phyloP scores from a whole-genome alignment of 2,329 filamentous ascomycete genomes.

The Blastomyces silverae region DNA sequence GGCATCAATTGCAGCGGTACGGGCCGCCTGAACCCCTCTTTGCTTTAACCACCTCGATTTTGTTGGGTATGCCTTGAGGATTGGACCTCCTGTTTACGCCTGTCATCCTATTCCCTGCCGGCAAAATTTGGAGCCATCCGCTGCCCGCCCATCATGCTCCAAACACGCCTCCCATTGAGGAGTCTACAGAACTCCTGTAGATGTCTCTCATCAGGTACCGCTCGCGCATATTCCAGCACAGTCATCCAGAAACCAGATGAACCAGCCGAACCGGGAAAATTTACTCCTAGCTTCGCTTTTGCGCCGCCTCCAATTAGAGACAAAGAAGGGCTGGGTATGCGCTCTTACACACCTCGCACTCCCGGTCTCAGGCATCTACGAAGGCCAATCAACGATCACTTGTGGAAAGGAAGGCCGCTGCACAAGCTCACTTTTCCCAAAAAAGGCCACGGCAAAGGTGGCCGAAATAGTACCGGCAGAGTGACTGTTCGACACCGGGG shows the following conservation, averaged over 20 bases:
- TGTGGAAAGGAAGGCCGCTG: conserved; percentile 88
- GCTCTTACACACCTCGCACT: conserved; percentile 88
- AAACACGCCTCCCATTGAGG: conserved; percentile 56
- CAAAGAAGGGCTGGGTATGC: conserved; percentile 48
- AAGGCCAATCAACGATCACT: conserved; percentile 88
- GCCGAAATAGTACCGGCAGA: conserved; percentile 77
- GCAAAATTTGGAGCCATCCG: conserved; percentile 1
- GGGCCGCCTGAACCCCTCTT: neutral
- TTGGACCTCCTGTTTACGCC: neutral
- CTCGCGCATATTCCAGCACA: conserved; percentile 50
- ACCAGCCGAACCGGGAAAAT: conserved; percentile 1
- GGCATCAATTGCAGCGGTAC: conserved; percentile 5
- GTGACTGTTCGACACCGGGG: conserved; percentile 88
- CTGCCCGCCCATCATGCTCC: conserved; percentile 50
- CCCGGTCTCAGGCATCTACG: conserved; percentile 87
- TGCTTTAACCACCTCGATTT: neutral
- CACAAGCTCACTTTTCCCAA: conserved; percentile 81
- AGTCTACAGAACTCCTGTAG: conserved; percentile 45
- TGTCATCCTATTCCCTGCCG: neutral
- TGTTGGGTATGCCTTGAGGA: conserved; percentile 8
- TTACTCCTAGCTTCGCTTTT: conserved; percentile 32
- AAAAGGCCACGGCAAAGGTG: conserved; percentile 87
- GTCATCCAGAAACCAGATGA: conserved; percentile 31
- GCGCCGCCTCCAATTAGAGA: conserved; percentile 43
- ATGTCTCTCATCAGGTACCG: conserved; percentile 40